Base-by-base conservation (phyloP, 306 rosid species). In the Castanea sativa region DNA sequence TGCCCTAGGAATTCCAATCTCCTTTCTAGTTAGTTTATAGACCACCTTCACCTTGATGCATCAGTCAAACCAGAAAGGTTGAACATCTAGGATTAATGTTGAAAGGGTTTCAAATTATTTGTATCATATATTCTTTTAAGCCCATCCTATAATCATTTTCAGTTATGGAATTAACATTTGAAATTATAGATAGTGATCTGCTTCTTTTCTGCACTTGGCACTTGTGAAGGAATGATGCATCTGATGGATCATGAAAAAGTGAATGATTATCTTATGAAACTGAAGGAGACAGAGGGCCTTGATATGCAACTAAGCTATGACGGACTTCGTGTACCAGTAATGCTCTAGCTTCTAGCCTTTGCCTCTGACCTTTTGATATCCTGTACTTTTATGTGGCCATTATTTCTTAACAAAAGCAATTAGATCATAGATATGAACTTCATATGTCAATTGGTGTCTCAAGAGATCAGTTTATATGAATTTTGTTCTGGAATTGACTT, bases 211-310 rank as follows among this genome's bases (percentile, higher is more conserved):
- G 76, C 18, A 56, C 74, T 72, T 80, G 75, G 74, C 30, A 49
- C 82, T 85, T 69, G 33, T 85, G 77, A 83, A 95, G 99, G 99
- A 41, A 95, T 91, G 99, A 95, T 95, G 98, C 99, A 95, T 86
- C 77, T 90, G 81, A 93, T 92, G 99, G 98, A 93, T 84, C 99
- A 95, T 68, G 99, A 95, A 68, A 88, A 85, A 80, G 96, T 91
- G 85, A 95, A 86, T 69, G 76, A 43, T 69, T 87, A 89, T 82
- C 99, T 92, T 65, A 4, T 29, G 79, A 87, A 86, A 72, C 38
- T 91, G 82, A 75, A 38, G 91, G 92, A 89, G 80, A 89, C 88
- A 55, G 99, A 95, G 77, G 97, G 92, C 70, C 89, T 95, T 78
- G 96, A 92, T 81, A 92, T 82, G 49, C 96, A 95, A 75, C 88